Base-by-base conservation (phyloP, 768 basidiomycete genomes). In the Phaeolepiota aurea region DNA sequence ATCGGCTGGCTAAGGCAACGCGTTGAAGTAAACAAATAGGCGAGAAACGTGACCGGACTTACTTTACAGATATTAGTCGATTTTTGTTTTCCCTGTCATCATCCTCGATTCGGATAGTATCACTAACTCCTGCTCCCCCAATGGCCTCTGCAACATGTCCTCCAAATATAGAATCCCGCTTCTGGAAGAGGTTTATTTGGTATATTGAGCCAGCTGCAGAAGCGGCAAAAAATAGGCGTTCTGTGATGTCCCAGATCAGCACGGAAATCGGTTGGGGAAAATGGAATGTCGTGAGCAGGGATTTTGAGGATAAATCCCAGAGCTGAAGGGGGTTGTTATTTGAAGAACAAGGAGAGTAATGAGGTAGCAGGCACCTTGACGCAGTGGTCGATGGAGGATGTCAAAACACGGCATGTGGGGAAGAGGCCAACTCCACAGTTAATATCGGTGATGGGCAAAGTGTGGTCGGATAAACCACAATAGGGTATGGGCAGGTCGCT, bases 221-320 rank as follows among this genome's bases (percentile, higher is more conserved):
- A 7, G 81, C 85, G 20, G 88, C 89, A 54, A 96, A 92, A 60
- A 97, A 89, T 36, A 83, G 66, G 18, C 93, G 76, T 63, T 97
- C 94, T 0, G 82, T 77, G n/a, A 74, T 53, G 50, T 97, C 92
- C 73, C 87, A 84, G 7, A 77, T 76, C 13, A 93, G 53, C 41
- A 66, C 74, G 3, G 74, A 63, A 22, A 93, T 79, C 1, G 87
- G 74, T 42, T 79, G 70, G 12, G 91, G 87, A 49, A 96, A 92
- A 48, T 82, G 72, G 57, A 94, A 94, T 0, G 93, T 92, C 4
- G 86, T 82, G 18, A 98, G 64, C 12, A 97, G 70, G 10, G 80
- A 68, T 37, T 74, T 73, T 0, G 87, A 78, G 11, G 82, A 66
- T 14, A 87, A 61, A 59, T 89, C 87, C 88, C 89, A 91, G 21